Conservation (phyloP, 768 basidiomycete genomes). For the Auriscalpium orientale region DNA sequence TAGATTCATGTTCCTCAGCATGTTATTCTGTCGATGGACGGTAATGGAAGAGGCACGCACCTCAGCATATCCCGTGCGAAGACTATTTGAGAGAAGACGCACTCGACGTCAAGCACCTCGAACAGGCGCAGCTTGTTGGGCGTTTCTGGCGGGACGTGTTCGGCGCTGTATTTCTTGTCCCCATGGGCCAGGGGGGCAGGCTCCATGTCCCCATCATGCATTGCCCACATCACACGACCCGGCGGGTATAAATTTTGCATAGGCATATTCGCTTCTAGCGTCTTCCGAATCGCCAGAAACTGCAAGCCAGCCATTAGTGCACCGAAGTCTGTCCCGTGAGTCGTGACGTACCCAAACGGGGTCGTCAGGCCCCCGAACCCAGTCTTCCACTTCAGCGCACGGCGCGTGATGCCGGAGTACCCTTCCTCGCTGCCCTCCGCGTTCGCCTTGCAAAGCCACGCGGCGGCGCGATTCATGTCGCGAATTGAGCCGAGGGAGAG, state of each 20-base stretch:
- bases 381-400: slow-evolving; percentile 56
- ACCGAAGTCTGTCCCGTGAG: neutral
- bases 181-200: slow-evolving; percentile 33
- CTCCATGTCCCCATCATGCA: slow-evolving; percentile 65
- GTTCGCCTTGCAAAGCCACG: slow-evolving; percentile 76
- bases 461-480: slow-evolving; percentile 65
- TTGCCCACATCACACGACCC: slow-evolving; percentile 72
- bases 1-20: slow-evolving; percentile 18
- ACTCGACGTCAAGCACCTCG: slow-evolving; percentile 69
- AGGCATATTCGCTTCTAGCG: slow-evolving; percentile 78
- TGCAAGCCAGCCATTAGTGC: slow-evolving; percentile 21
- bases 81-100: slow-evolving; percentile 72
- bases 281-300: slow-evolving; percentile 78
- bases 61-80: slow-evolving; percentile 81
- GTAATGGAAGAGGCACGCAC: slow-evolving; percentile 28
- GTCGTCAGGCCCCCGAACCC: slow-evolving; percentile 51
- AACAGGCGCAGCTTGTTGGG: slow-evolving; percentile 62
- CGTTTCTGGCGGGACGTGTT: slow-evolving; percentile 14
- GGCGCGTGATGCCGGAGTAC: slow-evolving; percentile 32
- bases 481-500: slow-evolving; percentile 72
- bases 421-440: slow-evolving; percentile 31
- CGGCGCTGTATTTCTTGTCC: slow-evolving; percentile 16
- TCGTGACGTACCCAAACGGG: slow-evolving; percentile 15
- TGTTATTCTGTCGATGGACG: neutral
- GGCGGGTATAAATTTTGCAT: slow-evolving; percentile 67